Conservation (phyloP, 2,329 filamentous ascomycete species). For the Catunica adiposa region DNA sequence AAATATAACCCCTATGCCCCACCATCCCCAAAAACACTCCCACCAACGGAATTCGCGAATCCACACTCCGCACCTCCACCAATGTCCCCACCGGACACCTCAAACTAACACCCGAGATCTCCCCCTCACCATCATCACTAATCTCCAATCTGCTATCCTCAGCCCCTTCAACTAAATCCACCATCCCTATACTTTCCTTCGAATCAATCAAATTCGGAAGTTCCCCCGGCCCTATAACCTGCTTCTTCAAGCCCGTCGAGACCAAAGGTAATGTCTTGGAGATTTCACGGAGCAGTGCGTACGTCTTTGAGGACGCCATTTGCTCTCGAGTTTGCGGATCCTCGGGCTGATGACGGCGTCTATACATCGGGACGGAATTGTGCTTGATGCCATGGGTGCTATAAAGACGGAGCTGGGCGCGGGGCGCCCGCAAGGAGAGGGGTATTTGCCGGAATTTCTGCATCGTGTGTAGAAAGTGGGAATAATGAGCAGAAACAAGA, state of each 20-base stretch:
- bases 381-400: too few relatives aligned
- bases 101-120: neutral
- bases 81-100: conserved; percentile 7
- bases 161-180: neutral
- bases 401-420: too few relatives aligned
- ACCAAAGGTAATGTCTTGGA: neutral
- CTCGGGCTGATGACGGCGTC: too few relatives aligned
- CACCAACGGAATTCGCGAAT: conserved; percentile 31
- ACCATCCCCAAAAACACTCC: conserved; percentile 37
- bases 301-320: too few relatives aligned
- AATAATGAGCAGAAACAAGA: too few relatives aligned
- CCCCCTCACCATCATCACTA: neutral
- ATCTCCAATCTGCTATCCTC: neutral
- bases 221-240: neutral
- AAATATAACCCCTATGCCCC: conserved; percentile 36
- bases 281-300: too few relatives aligned
- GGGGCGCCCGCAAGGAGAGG: too few relatives aligned
- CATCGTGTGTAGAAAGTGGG: too few relatives aligned
- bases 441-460: too few relatives aligned
- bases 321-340: too few relatives aligned
- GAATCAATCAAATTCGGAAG: conserved; percentile 7
- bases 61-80: conserved; percentile 19
- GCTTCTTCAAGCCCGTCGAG: neutral
- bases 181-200: neutral
- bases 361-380: too few relatives aligned